Evolutionary conservation across 1,284 basidiomycete species (phyloP), one percentile per base, ranked within the genome.

Genomic region (Entoloma clypeatum): DNA sequence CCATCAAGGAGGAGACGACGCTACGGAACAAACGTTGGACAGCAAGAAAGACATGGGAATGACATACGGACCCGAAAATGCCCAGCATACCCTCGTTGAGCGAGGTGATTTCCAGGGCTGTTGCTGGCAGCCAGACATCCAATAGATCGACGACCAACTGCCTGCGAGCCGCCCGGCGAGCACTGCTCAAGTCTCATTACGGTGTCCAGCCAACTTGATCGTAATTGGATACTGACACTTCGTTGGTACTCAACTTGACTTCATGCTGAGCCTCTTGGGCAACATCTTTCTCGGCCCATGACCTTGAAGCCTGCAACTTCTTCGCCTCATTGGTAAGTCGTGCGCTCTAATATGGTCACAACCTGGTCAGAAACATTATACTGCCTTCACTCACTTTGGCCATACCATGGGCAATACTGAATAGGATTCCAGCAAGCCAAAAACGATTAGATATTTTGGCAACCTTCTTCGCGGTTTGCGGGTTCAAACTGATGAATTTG

Each of bases 111-210:
- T 86, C 91, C 32, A 93, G 74, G 48, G 78, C 86, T 31, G 86
- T 85, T 8, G 92, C 88, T 8, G 95, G 96, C 58, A 94, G 81
- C 81, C 89, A 91, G 51, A 93, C 65, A 59, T 95, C 92, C 45
- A 92, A 69, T 14, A 78, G 59, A 61, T 95, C 92, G 52, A 91
- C 81, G 36, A 82, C 65, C 57, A 95, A 79, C 63, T 95, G 92
- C 54, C 78, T 77, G 16, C 82, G 78, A 19, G 81, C 75, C 5
- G 75, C 77, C 21, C 68, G 64, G 28, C 80, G 81, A 51, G 83
- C 74, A 29, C 88, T 91, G 50, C n/a, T 19, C 13, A 27, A 39
- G 30, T 43, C 17, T n/a, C 22, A 52, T 41, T 36, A 23, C n/a
- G 43, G 36, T 51, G 40, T 18, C 23, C n/a, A 10, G 29, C n/a